These are phyloP conservation scores for Infundibulicybe gibba DNA, from an alignment of 768 basidiomycete genomes.

Conservation along the genomic window DNA sequence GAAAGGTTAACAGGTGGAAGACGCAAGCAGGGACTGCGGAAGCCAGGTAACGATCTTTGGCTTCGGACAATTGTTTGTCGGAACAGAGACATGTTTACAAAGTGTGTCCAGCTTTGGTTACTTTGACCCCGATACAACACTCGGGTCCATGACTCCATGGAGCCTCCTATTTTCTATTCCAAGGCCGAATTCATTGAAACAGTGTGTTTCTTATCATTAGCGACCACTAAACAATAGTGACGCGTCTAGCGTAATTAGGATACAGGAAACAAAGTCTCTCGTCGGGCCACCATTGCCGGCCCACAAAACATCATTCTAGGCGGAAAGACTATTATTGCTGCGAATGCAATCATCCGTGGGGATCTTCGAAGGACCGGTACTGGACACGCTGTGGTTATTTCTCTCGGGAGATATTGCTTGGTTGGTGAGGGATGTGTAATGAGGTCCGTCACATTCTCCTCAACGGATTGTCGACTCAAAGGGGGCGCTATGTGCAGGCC, in stretches of 20 bases:
- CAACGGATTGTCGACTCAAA: background rate
- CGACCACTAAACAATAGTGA: background rate
- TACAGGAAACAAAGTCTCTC: conserved; percentile 94
- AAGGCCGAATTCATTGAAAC: conserved; percentile 89
- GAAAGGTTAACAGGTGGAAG: too few species aligned
- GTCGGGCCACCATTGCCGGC: conserved; percentile 87
- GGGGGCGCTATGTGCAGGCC: conserved; percentile 42
- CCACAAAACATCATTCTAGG: conserved; percentile 97
- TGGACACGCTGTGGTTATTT: conserved; percentile 92
- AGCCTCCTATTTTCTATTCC: conserved; percentile 73
- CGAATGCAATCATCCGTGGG: conserved; percentile 86
- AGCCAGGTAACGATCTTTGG: background rate
- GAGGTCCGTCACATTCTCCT: conserved; percentile 42
- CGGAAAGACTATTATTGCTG: conserved; percentile 94
- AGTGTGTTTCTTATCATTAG: conserved; percentile 32
- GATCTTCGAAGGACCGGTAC: conserved; percentile 87
- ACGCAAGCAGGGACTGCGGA: too few species aligned
- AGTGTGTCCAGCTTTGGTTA: background rate
- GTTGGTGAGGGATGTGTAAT: conserved; percentile 89
- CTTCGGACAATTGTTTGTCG: conserved; percentile 1
- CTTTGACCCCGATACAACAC: background rate
- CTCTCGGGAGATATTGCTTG: conserved; percentile 88
- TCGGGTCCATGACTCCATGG: conserved; percentile 48
- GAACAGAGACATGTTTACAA: conserved; percentile 5
- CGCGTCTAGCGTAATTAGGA: conserved; percentile 46